phyloP scores from a whole-genome alignment of 345 rosid genomes.

The Aegle marmelos region DNA sequence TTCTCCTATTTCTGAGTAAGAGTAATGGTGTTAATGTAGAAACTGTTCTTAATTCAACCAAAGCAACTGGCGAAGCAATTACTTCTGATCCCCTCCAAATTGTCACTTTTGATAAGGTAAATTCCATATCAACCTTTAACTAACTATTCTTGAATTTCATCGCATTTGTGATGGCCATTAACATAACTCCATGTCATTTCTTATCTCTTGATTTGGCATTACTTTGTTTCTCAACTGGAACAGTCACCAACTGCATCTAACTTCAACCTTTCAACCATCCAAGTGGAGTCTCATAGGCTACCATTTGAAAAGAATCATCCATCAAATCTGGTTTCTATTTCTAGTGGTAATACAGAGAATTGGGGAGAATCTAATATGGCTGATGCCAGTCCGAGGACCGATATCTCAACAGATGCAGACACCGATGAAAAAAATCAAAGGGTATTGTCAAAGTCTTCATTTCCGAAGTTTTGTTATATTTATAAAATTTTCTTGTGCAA shows the following conservation, averaged over 20 bases:
- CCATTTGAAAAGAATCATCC: slow-evolving; percentile 35
- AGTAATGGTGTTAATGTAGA: slow-evolving; percentile 27
- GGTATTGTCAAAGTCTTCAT: slow-evolving; percentile 37
- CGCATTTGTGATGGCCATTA: not conserved
- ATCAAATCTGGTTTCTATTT: slow-evolving; percentile 29
- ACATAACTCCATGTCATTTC: slow-evolving; percentile 1
- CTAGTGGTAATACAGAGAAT: slow-evolving; percentile 42
- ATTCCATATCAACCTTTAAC: not conserved
- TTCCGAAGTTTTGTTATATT: not conserved
- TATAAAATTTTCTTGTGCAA: slow-evolving; percentile 5
- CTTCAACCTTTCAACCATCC: slow-evolving; percentile 20
- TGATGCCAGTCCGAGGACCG: slow-evolving; percentile 90
- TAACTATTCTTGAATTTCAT: not conserved
- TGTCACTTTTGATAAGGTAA: slow-evolving; percentile 32
- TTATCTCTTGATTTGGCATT: not conserved
- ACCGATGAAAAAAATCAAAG: slow-evolving; percentile 82
- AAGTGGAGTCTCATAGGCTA: slow-evolving; percentile 30
- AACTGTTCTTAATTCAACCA: slow-evolving; percentile 22
- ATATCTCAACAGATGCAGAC: slow-evolving; percentile 85
- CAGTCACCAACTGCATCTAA: slow-evolving; percentile 24
- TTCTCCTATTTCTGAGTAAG: not conserved
- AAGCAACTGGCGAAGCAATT: slow-evolving; percentile 24
- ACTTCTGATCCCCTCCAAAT: slow-evolving; percentile 20
- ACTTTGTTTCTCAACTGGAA: not conserved
- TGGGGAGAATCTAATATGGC: slow-evolving; percentile 67